phyloP scores from a whole-genome alignment of 495 filamentous ascomycete species.

The Aspergillus avenaceus region DNA sequence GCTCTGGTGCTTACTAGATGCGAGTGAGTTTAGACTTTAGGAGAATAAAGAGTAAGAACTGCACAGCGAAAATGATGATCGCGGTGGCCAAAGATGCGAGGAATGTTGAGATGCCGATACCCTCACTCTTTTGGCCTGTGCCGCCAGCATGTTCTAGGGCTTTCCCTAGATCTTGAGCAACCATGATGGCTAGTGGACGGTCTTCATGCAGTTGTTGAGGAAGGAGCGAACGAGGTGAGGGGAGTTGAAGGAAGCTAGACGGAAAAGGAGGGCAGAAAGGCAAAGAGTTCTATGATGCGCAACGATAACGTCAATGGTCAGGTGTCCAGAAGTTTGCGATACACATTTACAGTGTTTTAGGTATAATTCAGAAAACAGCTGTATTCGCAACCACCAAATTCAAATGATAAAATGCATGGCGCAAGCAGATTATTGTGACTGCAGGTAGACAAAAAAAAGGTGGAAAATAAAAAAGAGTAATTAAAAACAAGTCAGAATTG shows the following conservation, averaged over 20 bases:
- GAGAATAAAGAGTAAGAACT: conserved; percentile 71
- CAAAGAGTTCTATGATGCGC: too few species aligned
- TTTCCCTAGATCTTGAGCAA: conserved; percentile 28
- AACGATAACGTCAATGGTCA: too few species aligned
- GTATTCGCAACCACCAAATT: too few species aligned
- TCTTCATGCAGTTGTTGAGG: not conserved
- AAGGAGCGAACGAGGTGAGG: not conserved
- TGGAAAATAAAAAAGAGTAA: not conserved
- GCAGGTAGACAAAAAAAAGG: not conserved
- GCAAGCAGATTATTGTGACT: not conserved
- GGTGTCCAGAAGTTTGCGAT: too few species aligned
- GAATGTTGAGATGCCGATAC: conserved; percentile 55
- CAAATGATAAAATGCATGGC: not conserved
- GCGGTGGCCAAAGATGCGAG: conserved; percentile 70
- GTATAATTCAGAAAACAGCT: too few species aligned
- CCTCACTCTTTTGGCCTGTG: conserved; percentile 41
- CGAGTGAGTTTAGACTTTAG: conserved; percentile 73
- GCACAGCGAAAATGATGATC: conserved; percentile 70
- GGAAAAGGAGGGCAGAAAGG: not conserved
- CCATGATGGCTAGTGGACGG: conserved; percentile 14
- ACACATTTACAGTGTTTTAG: too few species aligned
- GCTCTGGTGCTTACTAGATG: conserved; percentile 66
- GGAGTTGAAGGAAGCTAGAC: not conserved
- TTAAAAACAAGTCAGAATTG: not conserved
- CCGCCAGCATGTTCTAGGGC: conserved; percentile 37